A percentile compares a stretch with the other conserved stretches of the same genome.
phyloP scores from a whole-genome alignment of 225 moss, liverwort and hornwort genomes.

The Asterella californica region DNA sequence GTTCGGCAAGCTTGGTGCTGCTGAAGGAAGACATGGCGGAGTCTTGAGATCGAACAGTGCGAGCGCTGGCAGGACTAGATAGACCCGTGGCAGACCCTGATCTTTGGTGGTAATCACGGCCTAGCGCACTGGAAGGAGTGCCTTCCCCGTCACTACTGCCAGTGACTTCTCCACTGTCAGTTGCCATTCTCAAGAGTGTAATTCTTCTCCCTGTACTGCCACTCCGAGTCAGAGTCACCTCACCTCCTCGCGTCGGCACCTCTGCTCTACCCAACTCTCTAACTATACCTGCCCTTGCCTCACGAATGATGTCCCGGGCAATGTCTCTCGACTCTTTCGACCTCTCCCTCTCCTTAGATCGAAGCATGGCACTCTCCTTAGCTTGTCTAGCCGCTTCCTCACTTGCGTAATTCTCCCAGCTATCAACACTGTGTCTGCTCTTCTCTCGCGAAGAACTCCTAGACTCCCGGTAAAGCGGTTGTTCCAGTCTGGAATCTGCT shows the following conservation, averaged over 20 bases:
- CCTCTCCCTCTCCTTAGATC: constrained; percentile 24
- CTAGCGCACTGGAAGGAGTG: constrained; percentile 21
- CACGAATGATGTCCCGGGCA: constrained; percentile 49
- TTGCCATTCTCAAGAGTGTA: constrained; percentile 10
- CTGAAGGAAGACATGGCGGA: not conserved
- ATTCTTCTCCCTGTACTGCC: constrained; percentile 25
- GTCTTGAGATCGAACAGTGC: constrained; percentile 20
- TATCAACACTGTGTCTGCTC: constrained; percentile 23
- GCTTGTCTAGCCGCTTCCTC: constrained; percentile 19
- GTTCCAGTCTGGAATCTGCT: constrained; percentile 15
- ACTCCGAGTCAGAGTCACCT: constrained; percentile 15
- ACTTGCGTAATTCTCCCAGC: constrained; percentile 25
- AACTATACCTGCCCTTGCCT: constrained; percentile 36
- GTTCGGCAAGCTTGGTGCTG: constrained; percentile 2
- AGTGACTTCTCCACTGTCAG: constrained; percentile 21
- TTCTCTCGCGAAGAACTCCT: constrained; percentile 13
- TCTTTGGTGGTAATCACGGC: constrained; percentile 19
- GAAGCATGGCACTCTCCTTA: constrained; percentile 16
- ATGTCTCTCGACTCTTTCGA: constrained; percentile 51
- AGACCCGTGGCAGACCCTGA: constrained; percentile 20
- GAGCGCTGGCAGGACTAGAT: constrained; percentile 21
- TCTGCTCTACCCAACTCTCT: constrained; percentile 23
- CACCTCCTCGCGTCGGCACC: constrained; percentile 15
- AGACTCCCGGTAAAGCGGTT: constrained; percentile 13
- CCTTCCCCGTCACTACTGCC: constrained; percentile 33